Base-by-base conservation (phyloP, 257 asterid species). In the Salvia hispanica region DNA sequence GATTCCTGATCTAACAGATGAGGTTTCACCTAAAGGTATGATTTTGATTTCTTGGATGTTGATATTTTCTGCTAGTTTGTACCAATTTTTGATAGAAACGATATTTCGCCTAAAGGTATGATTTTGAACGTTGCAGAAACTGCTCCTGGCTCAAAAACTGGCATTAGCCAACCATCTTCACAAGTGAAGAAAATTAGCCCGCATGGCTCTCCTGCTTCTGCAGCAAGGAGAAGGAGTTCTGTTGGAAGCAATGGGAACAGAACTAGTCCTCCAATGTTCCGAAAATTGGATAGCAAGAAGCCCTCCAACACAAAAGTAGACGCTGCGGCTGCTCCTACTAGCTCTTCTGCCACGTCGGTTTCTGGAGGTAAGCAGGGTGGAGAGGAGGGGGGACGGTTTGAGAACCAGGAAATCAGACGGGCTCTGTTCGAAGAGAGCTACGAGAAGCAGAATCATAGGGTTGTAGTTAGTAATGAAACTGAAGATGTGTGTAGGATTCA, bases 261-360 rank as follows among this genome's bases (percentile, higher is more conserved):
- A 76, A 74, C 77, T 0, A 76, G 86, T 14, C 80, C 82, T 7
- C 85, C 88, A 59, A 75, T 89, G 79, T 84, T 92, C 79, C 72
- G 85, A 71, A 92, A 89, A 62, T 79, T 85, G 68, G 95, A 84
- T 59, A 43, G 53, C 4, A 87, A 80, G 73, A 89, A 78, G 74
- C 78, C 89, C 54, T 62, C 79, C 44, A 74, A 57, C 44, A 16
- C 25, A 51, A 80, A 80, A 53, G 51, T 59, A 40, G 83, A 79
- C 48, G 47, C 54, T 37, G 57, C 62, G 40, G 43, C 43, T 7
- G 11, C 45, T 40, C 58, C 76, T 47, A 58, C 58, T 72, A 74
- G 64, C 55, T 73, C 83, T 56, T 21, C 77, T 47, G 73, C 57
- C 8, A 18, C 62, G 1, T 42, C 58, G 62, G 61, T 65, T 60